Conservation (phyloP, 176 grass and related monocot genomes). For the Juncus effusus region DNA sequence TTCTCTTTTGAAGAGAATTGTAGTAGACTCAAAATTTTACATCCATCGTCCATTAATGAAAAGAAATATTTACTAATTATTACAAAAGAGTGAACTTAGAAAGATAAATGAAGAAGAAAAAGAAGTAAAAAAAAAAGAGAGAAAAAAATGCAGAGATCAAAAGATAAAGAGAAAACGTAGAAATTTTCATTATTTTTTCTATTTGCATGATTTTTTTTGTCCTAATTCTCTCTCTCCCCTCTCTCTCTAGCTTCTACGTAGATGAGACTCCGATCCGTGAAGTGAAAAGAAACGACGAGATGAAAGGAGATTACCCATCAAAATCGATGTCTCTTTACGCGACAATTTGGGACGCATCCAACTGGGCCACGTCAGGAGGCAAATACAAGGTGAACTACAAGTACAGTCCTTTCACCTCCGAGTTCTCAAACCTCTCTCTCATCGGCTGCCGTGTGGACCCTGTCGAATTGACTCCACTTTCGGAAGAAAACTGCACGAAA, state of each 20-base stretch:
- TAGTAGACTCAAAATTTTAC: too few relatives aligned
- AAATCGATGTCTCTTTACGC: constrained; percentile 59
- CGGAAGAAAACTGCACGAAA: constrained; percentile 11
- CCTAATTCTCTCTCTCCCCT: too few relatives aligned
- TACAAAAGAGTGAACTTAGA: too few relatives aligned
- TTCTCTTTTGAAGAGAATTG: too few relatives aligned
- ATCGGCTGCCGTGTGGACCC: constrained; percentile 46
- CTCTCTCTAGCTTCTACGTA: constrained; percentile 37
- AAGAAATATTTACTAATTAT: too few relatives aligned
- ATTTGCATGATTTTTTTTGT: too few relatives aligned
- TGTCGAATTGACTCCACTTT: constrained; percentile 27
- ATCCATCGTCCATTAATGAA: too few relatives aligned
- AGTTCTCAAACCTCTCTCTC: constrained; percentile 38
- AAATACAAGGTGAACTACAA: constrained; percentile 72
- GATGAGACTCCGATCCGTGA: constrained; percentile 48
- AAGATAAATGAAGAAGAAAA: too few relatives aligned
- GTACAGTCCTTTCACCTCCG: constrained; percentile 33
- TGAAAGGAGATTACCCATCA: constrained; percentile 43
- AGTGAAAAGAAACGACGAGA: constrained; percentile 29
- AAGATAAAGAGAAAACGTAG: too few relatives aligned
- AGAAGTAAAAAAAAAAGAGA: too few relatives aligned
- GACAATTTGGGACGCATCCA: constrained; percentile 60
- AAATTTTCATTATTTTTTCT: too few relatives aligned
- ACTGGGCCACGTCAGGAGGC: constrained; percentile 50
- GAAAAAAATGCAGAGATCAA: too few relatives aligned